Conservation (phyloP, 805 yeast genomes). For the Zygotorulaspora florentina region DNA sequence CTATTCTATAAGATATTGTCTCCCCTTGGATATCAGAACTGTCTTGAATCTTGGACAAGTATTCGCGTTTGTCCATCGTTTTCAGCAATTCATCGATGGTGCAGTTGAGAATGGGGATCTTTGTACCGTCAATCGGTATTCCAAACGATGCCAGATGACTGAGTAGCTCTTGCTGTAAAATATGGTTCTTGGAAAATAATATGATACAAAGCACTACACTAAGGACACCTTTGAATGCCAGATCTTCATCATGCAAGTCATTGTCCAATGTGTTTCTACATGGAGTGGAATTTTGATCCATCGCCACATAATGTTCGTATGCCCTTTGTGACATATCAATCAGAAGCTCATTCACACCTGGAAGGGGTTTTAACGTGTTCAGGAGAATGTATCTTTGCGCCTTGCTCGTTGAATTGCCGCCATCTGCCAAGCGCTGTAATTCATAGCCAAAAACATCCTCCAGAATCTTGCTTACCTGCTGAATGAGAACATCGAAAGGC, state of each 20-base stretch:
- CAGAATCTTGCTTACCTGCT: conserved; percentile 20
- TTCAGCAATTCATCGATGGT: conserved; percentile 25
- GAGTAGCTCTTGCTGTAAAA: conserved; percentile 26
- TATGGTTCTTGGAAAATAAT: conserved; percentile 28
- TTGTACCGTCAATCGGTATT: conserved; percentile 26
- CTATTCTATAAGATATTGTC: conserved; percentile 23
- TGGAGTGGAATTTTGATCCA: conserved; percentile 16
- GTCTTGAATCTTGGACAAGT: conserved; percentile 23
- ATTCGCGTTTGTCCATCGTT: conserved; percentile 23
- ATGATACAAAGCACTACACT: conserved; percentile 20
- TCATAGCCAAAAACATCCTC: conserved; percentile 28
- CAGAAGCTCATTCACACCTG: conserved; percentile 16
- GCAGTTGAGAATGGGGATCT: conserved; percentile 25
- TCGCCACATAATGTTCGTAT: conserved; percentile 15
- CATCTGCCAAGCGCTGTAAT: conserved; percentile 20
- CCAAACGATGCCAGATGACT: conserved; percentile 23
- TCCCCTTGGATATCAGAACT: conserved; percentile 24
- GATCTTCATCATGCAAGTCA: conserved; percentile 19
- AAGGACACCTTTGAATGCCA: conserved; percentile 25
- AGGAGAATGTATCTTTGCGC: conserved; percentile 26
- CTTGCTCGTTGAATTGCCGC: conserved; percentile 2
- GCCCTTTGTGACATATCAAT: conserved; percentile 11
- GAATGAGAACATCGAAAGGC: conserved; percentile 15
- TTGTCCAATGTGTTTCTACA: conserved; percentile 15
- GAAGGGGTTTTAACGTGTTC: conserved; percentile 15